phyloP scores from a whole-genome alignment of 352 stramenopile genomes.

The Aphanomyces cochlioides region DNA sequence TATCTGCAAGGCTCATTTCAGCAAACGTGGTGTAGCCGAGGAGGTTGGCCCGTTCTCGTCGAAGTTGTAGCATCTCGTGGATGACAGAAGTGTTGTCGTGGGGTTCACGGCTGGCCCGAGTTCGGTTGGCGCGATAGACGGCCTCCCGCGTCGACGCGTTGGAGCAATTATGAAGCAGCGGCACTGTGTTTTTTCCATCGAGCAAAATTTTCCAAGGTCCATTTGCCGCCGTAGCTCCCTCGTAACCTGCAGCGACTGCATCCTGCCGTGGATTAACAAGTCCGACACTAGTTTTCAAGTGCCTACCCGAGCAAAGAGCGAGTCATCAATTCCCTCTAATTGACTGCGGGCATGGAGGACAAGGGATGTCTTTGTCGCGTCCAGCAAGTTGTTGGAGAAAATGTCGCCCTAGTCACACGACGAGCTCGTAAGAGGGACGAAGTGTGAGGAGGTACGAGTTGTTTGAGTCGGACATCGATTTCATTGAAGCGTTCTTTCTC shows the following conservation, averaged over 20 bases:
- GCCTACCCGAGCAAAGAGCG: conserved; percentile 84
- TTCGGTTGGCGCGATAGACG: conserved; percentile 92
- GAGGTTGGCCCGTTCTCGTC: conserved; percentile 86
- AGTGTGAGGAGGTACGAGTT: conserved; percentile 58
- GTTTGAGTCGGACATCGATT: conserved; percentile 90
- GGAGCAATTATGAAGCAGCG: conserved; percentile 94
- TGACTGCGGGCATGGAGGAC: conserved; percentile 83
- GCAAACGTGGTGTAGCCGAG: conserved; percentile 94
- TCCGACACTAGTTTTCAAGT: conserved; percentile 21
- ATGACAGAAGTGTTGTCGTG: conserved; percentile 94
- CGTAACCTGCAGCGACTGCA: conserved; percentile 36
- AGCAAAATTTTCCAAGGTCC: conserved; percentile 95
- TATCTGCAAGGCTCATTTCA: conserved; percentile 89
- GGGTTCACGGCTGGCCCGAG: conserved; percentile 76
- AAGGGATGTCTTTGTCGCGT: conserved; percentile 95
- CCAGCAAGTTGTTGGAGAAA: conserved; percentile 97
- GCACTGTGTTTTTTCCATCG: conserved; percentile 93
- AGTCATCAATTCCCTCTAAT: conserved; percentile 88
- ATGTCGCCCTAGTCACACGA: conserved; percentile 71
- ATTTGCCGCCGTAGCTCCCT: conserved; percentile 59
- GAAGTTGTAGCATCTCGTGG: conserved; percentile 91
- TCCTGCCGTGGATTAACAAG: background rate
- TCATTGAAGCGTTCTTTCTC: conserved; percentile 94
- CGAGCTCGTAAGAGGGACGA: background rate
- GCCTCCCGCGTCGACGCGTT: conserved; percentile 89